Evolutionary conservation across 257 asterid genomes (phyloP).

Genomic region (Rauvolfia tetraphylla): DNA sequence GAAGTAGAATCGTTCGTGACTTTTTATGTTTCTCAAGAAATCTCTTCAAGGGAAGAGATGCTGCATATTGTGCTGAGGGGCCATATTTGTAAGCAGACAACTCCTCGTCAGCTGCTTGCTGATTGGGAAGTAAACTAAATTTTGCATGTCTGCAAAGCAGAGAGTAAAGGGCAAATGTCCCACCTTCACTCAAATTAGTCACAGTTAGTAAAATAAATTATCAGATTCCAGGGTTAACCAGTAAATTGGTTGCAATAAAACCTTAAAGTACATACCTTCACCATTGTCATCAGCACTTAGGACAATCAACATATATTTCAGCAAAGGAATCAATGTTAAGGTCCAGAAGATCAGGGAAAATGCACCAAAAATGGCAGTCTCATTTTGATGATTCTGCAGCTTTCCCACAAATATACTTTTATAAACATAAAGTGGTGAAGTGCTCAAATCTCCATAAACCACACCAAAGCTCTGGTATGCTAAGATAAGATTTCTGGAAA

Average conservation of each 20-base stretch:
- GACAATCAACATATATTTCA: slow-evolving; percentile 65
- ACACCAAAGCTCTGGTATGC: slow-evolving; percentile 98
- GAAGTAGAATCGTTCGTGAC: slow-evolving; percentile 60
- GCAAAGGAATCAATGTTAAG: slow-evolving; percentile 82
- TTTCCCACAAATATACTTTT: slow-evolving; percentile 67
- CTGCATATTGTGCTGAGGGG: slow-evolving; percentile 48
- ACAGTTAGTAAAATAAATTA: slow-evolving; percentile 28
- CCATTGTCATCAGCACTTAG: slow-evolving; percentile 87
- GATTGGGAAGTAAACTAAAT: slow-evolving; percentile 92
- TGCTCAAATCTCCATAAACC: slow-evolving; percentile 92
- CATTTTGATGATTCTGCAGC: slow-evolving; percentile 51
- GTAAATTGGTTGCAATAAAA: slow-evolving; percentile 5
- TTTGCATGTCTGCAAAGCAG: slow-evolving; percentile 94
- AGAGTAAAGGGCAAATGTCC: slow-evolving; percentile 93
- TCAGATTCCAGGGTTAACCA: neutral
- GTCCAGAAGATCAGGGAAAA: slow-evolving; percentile 96
- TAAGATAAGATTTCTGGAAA: slow-evolving; percentile 52
- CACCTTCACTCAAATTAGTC: slow-evolving; percentile 51
- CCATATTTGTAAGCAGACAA: slow-evolving; percentile 82
- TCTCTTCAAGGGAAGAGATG: slow-evolving; percentile 57
- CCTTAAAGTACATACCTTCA: slow-evolving; percentile 57
- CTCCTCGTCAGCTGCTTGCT: slow-evolving; percentile 99
- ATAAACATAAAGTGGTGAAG: slow-evolving; percentile 90
- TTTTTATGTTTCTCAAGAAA: slow-evolving; percentile 79
- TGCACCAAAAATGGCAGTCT: slow-evolving; percentile 79